Evolutionary conservation across 495 filamentous ascomycete genomes (phyloP).

Genomic region (Annulohypoxylon stygium): DNA sequence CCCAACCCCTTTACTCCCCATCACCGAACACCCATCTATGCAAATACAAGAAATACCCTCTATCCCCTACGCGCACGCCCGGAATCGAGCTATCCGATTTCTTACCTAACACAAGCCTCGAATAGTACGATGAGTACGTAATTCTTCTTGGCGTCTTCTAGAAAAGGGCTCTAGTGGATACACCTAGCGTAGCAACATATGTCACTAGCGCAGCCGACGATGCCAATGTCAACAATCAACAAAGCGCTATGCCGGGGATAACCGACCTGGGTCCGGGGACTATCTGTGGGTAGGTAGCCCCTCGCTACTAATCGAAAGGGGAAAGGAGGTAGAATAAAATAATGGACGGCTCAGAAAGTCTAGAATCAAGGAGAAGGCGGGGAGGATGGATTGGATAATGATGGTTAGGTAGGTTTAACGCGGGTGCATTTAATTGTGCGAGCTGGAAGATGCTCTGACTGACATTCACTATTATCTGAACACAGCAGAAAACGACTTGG

Average conservation of each 20-base stretch:
- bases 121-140: constrained; percentile 11
- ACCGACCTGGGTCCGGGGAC: constrained; percentile 9
- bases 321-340: constrained; percentile 4
- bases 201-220: constrained; percentile 7
- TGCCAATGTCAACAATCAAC: constrained; percentile 10
- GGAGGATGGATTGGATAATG: background rate
- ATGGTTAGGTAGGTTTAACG: background rate
- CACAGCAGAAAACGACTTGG: background rate
- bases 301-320: constrained; percentile 2
- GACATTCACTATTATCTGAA: background rate
- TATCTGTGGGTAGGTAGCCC: background rate
- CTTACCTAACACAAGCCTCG: constrained; percentile 2
- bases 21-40: background rate
- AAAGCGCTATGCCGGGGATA: constrained; percentile 4
- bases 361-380: constrained; percentile 6
- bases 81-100: background rate
- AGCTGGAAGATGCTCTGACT: background rate
- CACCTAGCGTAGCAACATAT: background rate
- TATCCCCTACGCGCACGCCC: background rate
- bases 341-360: background rate
- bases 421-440: background rate
- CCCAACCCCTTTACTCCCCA: background rate
- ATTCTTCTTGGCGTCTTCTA: constrained; percentile 3
- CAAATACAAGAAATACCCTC: background rate
- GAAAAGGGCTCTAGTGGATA: background rate